A percentile compares a stretch with the other conserved stretches of the same genome.
These are phyloP conservation scores for Austroboletus eburneus DNA, from an alignment of 768 basidiomycete species.

Conservation along the genomic window DNA sequence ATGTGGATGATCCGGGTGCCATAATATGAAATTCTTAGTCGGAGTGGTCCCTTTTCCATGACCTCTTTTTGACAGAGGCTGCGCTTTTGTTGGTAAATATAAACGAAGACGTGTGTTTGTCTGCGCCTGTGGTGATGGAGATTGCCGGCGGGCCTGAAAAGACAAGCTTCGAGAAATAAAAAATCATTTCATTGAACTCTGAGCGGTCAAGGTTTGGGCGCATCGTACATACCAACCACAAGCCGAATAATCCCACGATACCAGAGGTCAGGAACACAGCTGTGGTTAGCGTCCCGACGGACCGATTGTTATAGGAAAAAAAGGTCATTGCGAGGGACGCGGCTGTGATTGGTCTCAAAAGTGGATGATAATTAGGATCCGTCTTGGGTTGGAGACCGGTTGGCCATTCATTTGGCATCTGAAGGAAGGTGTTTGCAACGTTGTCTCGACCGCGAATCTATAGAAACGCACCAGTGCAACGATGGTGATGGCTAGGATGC, in stretches of 20 bases:
- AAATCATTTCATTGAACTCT: slow-evolving; percentile 13
- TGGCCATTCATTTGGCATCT: slow-evolving; percentile 44
- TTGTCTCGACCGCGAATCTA: slow-evolving; percentile 3
- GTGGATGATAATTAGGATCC: slow-evolving; percentile 46
- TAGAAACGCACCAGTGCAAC: slow-evolving; percentile 48
- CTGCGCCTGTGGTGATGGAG: slow-evolving; percentile 74
- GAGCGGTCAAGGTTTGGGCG: slow-evolving; percentile 16
- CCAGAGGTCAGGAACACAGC: slow-evolving; percentile 47
- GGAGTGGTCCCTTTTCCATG: slow-evolving; percentile 44
- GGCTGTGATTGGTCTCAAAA: slow-evolving; percentile 57
- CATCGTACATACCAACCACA: slow-evolving; percentile 56
- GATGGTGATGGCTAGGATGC: slow-evolving; percentile 50
- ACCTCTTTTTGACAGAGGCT: slow-evolving; percentile 59
- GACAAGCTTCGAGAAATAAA: slow-evolving; percentile 41
- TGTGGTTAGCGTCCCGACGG: slow-evolving; percentile 54
- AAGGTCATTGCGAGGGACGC: slow-evolving; percentile 54
- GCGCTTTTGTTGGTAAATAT: slow-evolving; percentile 72
- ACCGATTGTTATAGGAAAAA: slow-evolving; percentile 58
- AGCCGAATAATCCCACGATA: slow-evolving; percentile 58
- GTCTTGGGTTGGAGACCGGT: slow-evolving; percentile 28
- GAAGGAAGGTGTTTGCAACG: slow-evolving; percentile 2
- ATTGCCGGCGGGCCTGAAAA: slow-evolving; percentile 54
- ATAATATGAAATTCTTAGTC: slow-evolving; percentile 15
- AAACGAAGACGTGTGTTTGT: slow-evolving; percentile 77
- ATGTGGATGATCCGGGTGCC: slow-evolving; percentile 16